Percentiles rank a stretch among this genome's conserved stretches.
Evolutionary conservation across 108 stramenopile species (phyloP).

Genomic region (Cylindrotheca fusiformis): DNA sequence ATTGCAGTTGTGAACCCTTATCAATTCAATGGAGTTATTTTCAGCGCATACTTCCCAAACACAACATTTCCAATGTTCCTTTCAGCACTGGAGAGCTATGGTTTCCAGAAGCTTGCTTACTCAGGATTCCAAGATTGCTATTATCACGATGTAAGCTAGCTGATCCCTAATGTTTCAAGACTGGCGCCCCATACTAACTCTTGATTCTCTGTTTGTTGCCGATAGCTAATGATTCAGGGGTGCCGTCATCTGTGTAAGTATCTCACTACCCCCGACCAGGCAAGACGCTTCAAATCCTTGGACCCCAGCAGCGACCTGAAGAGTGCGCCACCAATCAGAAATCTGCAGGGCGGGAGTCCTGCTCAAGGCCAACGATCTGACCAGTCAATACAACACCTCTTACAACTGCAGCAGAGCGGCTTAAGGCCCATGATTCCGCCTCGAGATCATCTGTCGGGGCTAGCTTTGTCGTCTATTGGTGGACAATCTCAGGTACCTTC

Average conservation of each 20-base stretch:
- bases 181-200: too few relatives aligned
- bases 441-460: too few relatives aligned
- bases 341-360: too few relatives aligned
- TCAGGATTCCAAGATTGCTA: constrained; percentile 22
- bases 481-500: too few relatives aligned
- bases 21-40: constrained; percentile 13
- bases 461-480: too few relatives aligned
- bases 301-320: constrained; percentile 8
- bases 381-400: too few relatives aligned
- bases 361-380: too few relatives aligned
- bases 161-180: neutral
- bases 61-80: constrained; percentile 16
- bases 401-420: too few relatives aligned
- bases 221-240: constrained; percentile 18
- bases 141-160: constrained; percentile 20
- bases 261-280: neutral
- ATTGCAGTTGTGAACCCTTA: constrained; percentile 16
- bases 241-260: constrained; percentile 18
- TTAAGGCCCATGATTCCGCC: too few relatives aligned
- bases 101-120: constrained; percentile 18
- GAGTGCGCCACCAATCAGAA: too few relatives aligned
- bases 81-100: constrained; percentile 16
- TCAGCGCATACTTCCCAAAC: constrained; percentile 11
- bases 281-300: constrained; percentile 2
- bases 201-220: constrained; percentile 4